Evolutionary conservation across 352 stramenopile genomes (phyloP), one percentile per base, ranked within the genome.

Genomic region (Pythium periplocum): DNA sequence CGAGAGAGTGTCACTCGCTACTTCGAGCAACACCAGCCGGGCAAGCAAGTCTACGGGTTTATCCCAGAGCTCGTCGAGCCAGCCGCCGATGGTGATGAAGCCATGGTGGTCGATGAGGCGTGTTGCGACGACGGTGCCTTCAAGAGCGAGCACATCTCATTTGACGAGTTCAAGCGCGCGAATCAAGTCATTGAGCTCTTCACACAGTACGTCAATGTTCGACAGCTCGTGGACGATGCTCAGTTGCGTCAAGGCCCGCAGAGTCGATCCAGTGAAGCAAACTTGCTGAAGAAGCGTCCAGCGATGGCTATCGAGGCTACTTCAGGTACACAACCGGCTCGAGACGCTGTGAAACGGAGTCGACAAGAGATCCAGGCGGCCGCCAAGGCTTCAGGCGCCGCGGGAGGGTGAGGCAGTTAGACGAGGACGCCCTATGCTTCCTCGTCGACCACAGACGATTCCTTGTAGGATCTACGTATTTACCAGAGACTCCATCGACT

Each of bases 1-100:
- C 71, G 71, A 53, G 71, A 89, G 36, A 86, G 87, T 49, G 80
- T 98, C n/a, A 75, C 60, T 5, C 69, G 69, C 33, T 99, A 99
- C 59, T 99, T 99, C 58, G 52, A 71, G 9, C 74, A 93, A 63
- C 90, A 75, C 48, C 71, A 86, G 49, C 62, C 69, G 0, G 53
- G 88, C 11, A 87, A 89, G 48, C 55, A 59, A 4, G 69, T 88
- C 11, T 96, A 95, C 54, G 87, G 84, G 0, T 96, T 96, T 60
- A 62, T 96, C 3, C 86, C 86, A 0, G 84, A 96, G 53, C 64
- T 90, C 33, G 62, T 50, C 1, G 64, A 78, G 30, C 58, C 50
- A 3, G 43, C 50, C 31, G 53, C 61, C 35, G 68, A 59, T 39
- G 51, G 47, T 26, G 53, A 68, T 5, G 17, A 26, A 26, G 32